Evolutionary conservation across 2,329 filamentous ascomycete species (phyloP), one percentile per base, ranked within the genome.

Genomic region (Eutypella sp.): DNA sequence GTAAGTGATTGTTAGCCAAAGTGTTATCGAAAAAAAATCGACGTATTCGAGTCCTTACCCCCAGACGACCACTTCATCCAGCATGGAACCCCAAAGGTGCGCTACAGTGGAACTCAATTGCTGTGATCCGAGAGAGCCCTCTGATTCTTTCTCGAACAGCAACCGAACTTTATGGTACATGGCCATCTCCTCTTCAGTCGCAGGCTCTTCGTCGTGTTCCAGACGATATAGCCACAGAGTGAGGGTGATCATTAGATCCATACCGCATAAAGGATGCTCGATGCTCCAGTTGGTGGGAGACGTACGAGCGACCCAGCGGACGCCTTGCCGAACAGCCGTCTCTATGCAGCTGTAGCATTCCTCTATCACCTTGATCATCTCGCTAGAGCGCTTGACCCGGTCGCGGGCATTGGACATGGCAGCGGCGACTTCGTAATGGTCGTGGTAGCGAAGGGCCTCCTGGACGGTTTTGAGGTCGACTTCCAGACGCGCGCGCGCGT

Each of bases 211-310:
- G 74, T 99, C 93, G 73, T 97, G 91, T 85, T 99, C 93, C 75
- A 99, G 85, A 72, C 91, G 90, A 75, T 96, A 97, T 60, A 99
- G 85, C 93, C 93, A 99, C 57, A 97, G 77, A 61, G 89, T 96
- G 58, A 99, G 84, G 58, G 96, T 93, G 66, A 97, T 93, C 82
- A 99, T 96, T 56, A 97, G 78, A 67, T 99, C 93, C 73, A 99
- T 82, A 52, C 92, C 92, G 63, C 91, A 96, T 47, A 99, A 83
- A 43, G 93, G 91, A 67, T 99, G 92, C 73, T 99, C 93, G 50
- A 97, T 89, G 66, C 92, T 97, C 93, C 93, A 99, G 71, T 97
- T 97, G 40, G 93, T 96, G 19, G 93, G 90, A 40, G 91, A 96
- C 19, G 92, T 96, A 57, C 91, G 86, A n/a, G 92, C 92, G 51